Evolutionary conservation across 768 basidiomycete genomes (phyloP).

Genomic region (Tylopilus rubrobrunneus): DNA sequence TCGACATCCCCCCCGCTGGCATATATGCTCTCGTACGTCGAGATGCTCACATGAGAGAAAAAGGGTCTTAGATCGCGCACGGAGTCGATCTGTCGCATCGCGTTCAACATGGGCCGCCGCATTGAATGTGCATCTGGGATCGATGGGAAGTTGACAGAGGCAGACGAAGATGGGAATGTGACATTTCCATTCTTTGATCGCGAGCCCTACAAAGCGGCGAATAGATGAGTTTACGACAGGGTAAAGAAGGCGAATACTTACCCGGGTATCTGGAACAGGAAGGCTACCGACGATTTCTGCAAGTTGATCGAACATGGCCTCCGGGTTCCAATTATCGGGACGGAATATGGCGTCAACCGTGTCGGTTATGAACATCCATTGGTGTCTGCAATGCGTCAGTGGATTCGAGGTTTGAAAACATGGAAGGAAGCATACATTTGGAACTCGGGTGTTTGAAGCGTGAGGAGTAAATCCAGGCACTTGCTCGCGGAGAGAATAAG

Average conservation of each 20-base stretch:
- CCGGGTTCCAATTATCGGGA: slow-evolving; percentile 77
- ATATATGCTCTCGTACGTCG: slow-evolving; percentile 89
- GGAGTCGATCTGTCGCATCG: slow-evolving; percentile 72
- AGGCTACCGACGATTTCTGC: slow-evolving; percentile 77
- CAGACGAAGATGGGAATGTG: slow-evolving; percentile 18
- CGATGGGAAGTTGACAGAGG: slow-evolving; percentile 23
- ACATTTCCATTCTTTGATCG: slow-evolving; percentile 23
- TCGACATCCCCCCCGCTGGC: slow-evolving; percentile 77
- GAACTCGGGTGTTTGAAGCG: slow-evolving; percentile 94
- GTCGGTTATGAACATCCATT: slow-evolving; percentile 99
- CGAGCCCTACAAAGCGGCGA: slow-evolving; percentile 15
- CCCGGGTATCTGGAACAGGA: slow-evolving; percentile 41
- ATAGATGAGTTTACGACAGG: neutral
- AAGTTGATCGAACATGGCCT: slow-evolving; percentile 87
- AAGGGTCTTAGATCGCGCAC: slow-evolving; percentile 86
- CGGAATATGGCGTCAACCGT: slow-evolving; percentile 93
- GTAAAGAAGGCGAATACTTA: neutral
- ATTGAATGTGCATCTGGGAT: slow-evolving; percentile 43
- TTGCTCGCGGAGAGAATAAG: slow-evolving; percentile 89
- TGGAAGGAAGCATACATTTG: slow-evolving; percentile 64
- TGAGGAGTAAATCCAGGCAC: slow-evolving; percentile 88
- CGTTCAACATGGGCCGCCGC: slow-evolving; percentile 71
- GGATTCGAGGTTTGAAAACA: neutral
- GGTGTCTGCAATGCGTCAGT: slow-evolving; percentile 53
- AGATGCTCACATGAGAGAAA: slow-evolving; percentile 84